Conservation (phyloP, 306 rosid genomes). For the Glycine tomentella region DNA sequence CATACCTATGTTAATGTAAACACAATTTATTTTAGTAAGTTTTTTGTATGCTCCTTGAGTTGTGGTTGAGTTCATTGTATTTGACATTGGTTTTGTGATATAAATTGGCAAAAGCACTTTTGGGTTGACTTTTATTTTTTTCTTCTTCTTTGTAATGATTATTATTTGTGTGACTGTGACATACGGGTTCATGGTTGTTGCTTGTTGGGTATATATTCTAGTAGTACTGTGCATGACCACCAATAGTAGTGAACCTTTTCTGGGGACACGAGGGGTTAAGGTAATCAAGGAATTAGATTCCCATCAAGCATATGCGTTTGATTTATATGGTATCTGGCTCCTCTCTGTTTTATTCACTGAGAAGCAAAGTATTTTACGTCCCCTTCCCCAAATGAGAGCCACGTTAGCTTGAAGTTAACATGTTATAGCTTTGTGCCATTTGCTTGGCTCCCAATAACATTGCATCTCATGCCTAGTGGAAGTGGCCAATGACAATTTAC, state of each 20-base stretch:
- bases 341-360: constrained; percentile 25
- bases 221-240: constrained; percentile 32
- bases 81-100: background rate
- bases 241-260: constrained; percentile 40
- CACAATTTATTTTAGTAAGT: constrained; percentile 30
- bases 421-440: constrained; percentile 39
- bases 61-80: constrained; percentile 38
- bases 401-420: constrained; percentile 47
- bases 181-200: constrained; percentile 38
- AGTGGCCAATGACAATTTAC: constrained; percentile 43
- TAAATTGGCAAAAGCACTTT: constrained; percentile 34
- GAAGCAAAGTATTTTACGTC: constrained; percentile 50
- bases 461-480: constrained; percentile 45
- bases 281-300: constrained; percentile 55
- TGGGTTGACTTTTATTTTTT: constrained; percentile 50
- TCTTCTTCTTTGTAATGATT: constrained; percentile 13
- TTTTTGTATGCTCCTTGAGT: background rate
- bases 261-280: constrained; percentile 43
- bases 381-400: constrained; percentile 30
- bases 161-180: constrained; percentile 24
- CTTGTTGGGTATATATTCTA: constrained; percentile 50
- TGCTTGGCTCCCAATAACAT: constrained; percentile 48
- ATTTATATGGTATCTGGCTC: constrained; percentile 34
- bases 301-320: constrained; percentile 43
- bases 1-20: constrained; percentile 40